phyloP scores from a whole-genome alignment of 805 yeast species.

The Debaryomyces castellii region DNA sequence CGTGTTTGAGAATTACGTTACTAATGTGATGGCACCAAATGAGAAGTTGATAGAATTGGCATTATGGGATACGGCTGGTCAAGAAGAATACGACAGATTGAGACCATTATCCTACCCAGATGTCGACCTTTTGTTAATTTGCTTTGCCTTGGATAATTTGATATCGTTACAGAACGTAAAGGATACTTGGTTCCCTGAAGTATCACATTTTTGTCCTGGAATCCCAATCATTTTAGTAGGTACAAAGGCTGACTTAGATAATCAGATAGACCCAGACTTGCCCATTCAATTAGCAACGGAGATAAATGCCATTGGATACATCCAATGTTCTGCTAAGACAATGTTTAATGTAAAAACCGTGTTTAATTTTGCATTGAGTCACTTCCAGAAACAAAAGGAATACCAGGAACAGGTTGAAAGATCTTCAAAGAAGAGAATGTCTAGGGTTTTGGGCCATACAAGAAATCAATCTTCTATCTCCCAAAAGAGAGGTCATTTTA shows the following conservation, averaged over 20 bases:
- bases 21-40: slow-evolving; percentile 62
- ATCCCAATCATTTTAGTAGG: slow-evolving; percentile 82
- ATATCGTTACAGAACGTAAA: slow-evolving; percentile 68
- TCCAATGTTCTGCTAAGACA: slow-evolving; percentile 77
- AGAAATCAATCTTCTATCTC: slow-evolving; percentile 21
- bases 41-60: slow-evolving; percentile 79
- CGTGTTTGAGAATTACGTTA: slow-evolving; percentile 75
- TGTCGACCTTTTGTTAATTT: slow-evolving; percentile 69
- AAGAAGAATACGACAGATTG: slow-evolving; percentile 79
- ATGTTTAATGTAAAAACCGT: slow-evolving; percentile 66
- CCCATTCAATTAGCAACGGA: slow-evolving; percentile 55
- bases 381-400: slow-evolving; percentile 39
- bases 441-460: slow-evolving; percentile 34
- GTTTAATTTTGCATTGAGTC: slow-evolving; percentile 59
- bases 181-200: slow-evolving; percentile 89
- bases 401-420: slow-evolving; percentile 37
- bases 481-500: slow-evolving; percentile 35
- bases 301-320: slow-evolving; percentile 68
- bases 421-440: slow-evolving; percentile 30
- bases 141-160: slow-evolving; percentile 67
- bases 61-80: slow-evolving; percentile 90
- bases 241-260: slow-evolving; percentile 63
- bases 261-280: slow-evolving; percentile 40
- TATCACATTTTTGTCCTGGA: slow-evolving; percentile 76
- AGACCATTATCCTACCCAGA: slow-evolving; percentile 81